Evolutionary conservation across 345 rosid genomes (phyloP).

Genomic region (Salix koriyanagi): DNA sequence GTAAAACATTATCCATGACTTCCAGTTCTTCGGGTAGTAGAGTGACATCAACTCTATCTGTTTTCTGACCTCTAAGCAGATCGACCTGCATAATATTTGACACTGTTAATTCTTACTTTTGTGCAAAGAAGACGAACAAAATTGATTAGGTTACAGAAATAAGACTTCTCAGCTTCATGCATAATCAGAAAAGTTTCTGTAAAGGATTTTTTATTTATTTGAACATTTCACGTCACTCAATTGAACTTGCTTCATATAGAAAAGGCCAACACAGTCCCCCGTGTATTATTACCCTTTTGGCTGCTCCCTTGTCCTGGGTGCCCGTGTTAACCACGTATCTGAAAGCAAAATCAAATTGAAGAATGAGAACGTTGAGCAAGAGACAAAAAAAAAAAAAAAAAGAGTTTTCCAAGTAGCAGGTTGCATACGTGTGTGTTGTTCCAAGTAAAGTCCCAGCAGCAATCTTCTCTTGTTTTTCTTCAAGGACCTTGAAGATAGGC

Average conservation of each 20-base stretch:
- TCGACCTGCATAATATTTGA: constrained; percentile 57
- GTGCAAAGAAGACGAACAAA: background rate
- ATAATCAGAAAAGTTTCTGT: background rate
- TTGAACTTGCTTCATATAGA: background rate
- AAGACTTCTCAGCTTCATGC: too few relatives aligned
- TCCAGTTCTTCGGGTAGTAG: constrained; percentile 94
- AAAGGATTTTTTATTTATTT: background rate
- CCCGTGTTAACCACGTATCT: constrained; percentile 71
- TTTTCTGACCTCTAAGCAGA: constrained; percentile 84
- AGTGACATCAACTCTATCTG: constrained; percentile 86
- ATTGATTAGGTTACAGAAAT: too few relatives aligned
- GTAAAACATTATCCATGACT: constrained; percentile 74
- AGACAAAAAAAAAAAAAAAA: background rate
- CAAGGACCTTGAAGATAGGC: constrained; percentile 54
- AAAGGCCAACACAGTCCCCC: background rate
- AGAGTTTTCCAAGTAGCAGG: background rate
- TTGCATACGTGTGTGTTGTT: constrained; percentile 73
- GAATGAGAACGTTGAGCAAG: background rate
- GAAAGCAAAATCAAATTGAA: constrained; percentile 9
- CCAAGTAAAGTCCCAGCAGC: constrained; percentile 90
- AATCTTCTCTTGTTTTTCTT: constrained; percentile 77
- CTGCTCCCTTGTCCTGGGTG: constrained; percentile 73
- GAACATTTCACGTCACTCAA: background rate
- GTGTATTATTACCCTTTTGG: constrained; percentile 67
- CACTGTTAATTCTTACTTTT: background rate